phyloP scores from a whole-genome alignment of 352 stramenopile genomes.

The Phytophthora idaei region DNA sequence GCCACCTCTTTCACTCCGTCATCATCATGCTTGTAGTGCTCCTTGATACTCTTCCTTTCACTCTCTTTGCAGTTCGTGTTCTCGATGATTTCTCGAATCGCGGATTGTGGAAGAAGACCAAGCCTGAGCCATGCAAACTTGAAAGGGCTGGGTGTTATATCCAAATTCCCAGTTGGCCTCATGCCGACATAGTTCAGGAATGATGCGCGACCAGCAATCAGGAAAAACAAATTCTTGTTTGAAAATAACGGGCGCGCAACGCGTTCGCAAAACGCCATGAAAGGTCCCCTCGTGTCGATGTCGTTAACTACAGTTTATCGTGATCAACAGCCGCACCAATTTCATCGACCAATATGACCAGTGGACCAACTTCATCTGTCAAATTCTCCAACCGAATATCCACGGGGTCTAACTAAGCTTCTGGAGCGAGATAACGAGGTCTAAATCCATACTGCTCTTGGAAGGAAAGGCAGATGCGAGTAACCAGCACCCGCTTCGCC shows the following conservation, averaged over 20 bases:
- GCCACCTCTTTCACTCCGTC: too few species aligned
- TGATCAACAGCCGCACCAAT: conserved; percentile 9
- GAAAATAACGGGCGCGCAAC: conserved; percentile 3
- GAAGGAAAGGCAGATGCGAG: not conserved
- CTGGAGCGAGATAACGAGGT: not conserved
- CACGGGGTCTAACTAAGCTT: not conserved
- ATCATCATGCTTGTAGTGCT: too few species aligned
- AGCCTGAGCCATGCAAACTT: too few species aligned
- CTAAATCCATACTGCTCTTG: not conserved
- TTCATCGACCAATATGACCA: conserved; percentile 31
- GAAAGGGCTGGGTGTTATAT: too few species aligned
- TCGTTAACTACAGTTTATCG: not conserved
- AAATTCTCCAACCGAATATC: conserved; percentile 2
- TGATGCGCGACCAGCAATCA: conserved; percentile 18
- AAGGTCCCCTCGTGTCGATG: not conserved
- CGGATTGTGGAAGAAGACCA: too few species aligned
- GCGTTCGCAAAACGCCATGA: not conserved
- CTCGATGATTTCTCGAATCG: too few species aligned
- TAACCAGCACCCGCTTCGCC: too few species aligned
- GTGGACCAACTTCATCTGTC: conserved; percentile 24
- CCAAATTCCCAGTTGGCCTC: too few species aligned
- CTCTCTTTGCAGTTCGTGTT: too few species aligned
- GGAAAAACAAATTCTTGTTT: conserved; percentile 22
- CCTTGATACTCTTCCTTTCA: too few species aligned
- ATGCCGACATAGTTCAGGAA: conserved; percentile 15